These are phyloP conservation scores for Apiotrichum porosum DNA, from an alignment of 1,284 basidiomycete species.

Conservation along the genomic window DNA sequence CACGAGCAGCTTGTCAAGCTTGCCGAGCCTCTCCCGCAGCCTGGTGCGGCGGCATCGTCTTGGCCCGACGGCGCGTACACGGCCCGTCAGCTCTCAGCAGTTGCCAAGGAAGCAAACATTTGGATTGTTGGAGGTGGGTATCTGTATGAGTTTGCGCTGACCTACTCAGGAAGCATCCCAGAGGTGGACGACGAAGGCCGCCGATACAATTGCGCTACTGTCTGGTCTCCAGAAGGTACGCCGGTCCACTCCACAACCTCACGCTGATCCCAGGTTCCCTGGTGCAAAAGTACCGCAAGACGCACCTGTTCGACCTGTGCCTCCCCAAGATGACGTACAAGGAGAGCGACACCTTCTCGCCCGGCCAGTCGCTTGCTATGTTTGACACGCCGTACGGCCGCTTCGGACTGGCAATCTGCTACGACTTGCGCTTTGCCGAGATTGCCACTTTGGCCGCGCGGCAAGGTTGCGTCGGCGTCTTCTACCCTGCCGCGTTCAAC, in stretches of 20 bases:
- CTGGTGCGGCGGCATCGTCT: background rate
- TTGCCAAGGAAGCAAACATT: slow-evolving; percentile 68
- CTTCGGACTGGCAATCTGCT: slow-evolving; percentile 15
- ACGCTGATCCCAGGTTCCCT: slow-evolving; percentile 60
- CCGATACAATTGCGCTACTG: slow-evolving; percentile 78
- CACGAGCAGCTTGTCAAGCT: slow-evolving; percentile 4
- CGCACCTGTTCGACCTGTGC: slow-evolving; percentile 97
- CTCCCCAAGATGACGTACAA: slow-evolving; percentile 96
- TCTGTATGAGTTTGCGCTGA: too few relatives aligned
- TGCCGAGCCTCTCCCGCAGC: slow-evolving; percentile 9
- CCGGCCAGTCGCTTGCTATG: slow-evolving; percentile 63
- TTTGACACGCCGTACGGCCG: slow-evolving; percentile 65
- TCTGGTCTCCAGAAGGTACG: slow-evolving; percentile 71
- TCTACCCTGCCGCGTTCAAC: slow-evolving; percentile 87
- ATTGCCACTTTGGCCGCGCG: slow-evolving; percentile 78
- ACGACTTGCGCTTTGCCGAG: slow-evolving; percentile 69
- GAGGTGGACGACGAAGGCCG: slow-evolving; percentile 59
- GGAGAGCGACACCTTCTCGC: slow-evolving; percentile 59
- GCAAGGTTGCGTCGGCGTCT: slow-evolving; percentile 70
- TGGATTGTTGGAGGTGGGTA: slow-evolving; percentile 66
- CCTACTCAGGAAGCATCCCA: slow-evolving; percentile 63
- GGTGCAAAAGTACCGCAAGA: slow-evolving; percentile 83
- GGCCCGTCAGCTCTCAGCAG: slow-evolving; percentile 69
- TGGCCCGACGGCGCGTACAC: slow-evolving; percentile 49
- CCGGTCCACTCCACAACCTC: background rate